Evolutionary conservation across 78 protist species (phyloP).

Genomic region (Salpingoeca rosetta): DNA sequence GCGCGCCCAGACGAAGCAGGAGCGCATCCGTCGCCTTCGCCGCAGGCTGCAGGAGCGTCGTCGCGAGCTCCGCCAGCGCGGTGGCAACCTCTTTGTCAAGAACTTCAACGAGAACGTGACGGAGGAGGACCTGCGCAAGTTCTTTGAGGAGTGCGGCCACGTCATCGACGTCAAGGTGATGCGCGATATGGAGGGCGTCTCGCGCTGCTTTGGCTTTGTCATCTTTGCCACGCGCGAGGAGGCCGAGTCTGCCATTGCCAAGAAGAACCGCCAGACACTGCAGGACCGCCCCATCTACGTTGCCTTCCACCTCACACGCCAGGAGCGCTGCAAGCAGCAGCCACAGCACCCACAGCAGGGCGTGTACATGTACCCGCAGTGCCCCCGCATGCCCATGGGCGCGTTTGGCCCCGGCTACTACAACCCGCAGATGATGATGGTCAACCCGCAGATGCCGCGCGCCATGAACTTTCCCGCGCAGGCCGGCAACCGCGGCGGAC

Average conservation of each 20-base stretch:
- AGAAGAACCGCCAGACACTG: conserved; percentile 90
- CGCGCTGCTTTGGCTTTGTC: conserved; percentile 95
- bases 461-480: too few relatives aligned
- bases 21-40: conserved; percentile 75
- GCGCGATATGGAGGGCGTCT: conserved; percentile 65
- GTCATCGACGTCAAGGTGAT: conserved; percentile 81
- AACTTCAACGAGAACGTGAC: conserved; percentile 85
- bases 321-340: too few relatives aligned
- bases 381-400: too few relatives aligned
- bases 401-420: too few relatives aligned
- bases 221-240: conserved; percentile 84
- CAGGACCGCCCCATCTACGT: too few relatives aligned
- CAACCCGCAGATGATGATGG: too few relatives aligned
- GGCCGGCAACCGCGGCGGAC: too few relatives aligned
- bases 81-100: conserved; percentile 92
- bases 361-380: too few relatives aligned
- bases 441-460: too few relatives aligned
- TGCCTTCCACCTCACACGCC: too few relatives aligned
- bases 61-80: conserved; percentile 39
- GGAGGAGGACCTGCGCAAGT: conserved; percentile 67
- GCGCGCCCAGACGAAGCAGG: conserved; percentile 75
- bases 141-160: conserved; percentile 79
- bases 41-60: conserved; percentile 49
- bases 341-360: too few relatives aligned
- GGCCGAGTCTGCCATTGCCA: conserved; percentile 87